These are phyloP conservation scores for Lepidium africanum DNA, from an alignment of 345 rosid genomes.

Conservation along the genomic window DNA sequence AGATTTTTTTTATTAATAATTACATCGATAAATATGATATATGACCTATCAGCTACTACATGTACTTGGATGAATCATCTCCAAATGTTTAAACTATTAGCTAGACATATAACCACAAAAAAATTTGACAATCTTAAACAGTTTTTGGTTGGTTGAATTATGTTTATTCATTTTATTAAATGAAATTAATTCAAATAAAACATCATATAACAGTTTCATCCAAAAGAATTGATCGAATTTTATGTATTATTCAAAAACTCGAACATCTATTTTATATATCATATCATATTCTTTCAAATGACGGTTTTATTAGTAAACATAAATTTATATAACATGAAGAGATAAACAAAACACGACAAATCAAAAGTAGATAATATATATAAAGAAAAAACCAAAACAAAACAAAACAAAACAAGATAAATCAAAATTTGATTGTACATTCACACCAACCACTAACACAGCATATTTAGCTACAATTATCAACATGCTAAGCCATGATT, in stretches of 20 bases:
- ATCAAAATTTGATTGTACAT: constrained; percentile 23
- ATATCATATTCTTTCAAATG: neutral
- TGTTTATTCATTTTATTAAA: too few species aligned
- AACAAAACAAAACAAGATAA: constrained; percentile 19
- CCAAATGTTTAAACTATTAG: too few species aligned
- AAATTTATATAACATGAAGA: neutral
- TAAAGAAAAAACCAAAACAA: constrained; percentile 9
- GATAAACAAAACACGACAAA: neutral
- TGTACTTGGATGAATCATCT: too few species aligned
- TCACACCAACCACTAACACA: constrained; percentile 30
- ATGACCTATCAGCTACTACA: too few species aligned
- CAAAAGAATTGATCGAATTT: neutral
- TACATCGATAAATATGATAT: too few species aligned
- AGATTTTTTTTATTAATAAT: too few species aligned
- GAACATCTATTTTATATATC: neutral
- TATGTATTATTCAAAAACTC: neutral
- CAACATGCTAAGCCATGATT: constrained; percentile 14
- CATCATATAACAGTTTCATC: neutral
- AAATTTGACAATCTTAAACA: too few species aligned
- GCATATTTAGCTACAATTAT: constrained; percentile 21
- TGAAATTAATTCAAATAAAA: too few species aligned
- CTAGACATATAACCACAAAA: too few species aligned
- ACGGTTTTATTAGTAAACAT: neutral
- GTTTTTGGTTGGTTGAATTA: too few species aligned
- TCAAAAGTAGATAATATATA: neutral